Percentiles rank a stretch among this genome's conserved stretches.
Conservation (phyloP, 1,139 yeast species). For the Kluyveromyces sp. region DNA sequence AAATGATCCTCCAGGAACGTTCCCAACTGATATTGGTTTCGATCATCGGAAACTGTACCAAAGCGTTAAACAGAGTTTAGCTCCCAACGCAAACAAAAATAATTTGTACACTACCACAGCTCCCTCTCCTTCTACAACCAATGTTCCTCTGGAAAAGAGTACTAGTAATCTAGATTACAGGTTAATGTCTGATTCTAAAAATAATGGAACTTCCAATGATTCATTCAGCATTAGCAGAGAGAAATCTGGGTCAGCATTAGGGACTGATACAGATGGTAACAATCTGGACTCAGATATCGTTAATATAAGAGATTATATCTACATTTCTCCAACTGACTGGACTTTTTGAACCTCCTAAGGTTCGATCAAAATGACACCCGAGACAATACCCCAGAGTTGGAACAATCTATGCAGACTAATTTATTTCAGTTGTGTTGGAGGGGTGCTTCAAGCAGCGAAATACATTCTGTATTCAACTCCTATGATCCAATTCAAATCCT, state of each 20-base stretch:
- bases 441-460: neutral
- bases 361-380: slow-evolving; percentile 1
- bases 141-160: too few relatives aligned
- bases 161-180: too few relatives aligned
- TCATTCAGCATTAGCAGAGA: neutral
- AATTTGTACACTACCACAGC: neutral
- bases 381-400: neutral
- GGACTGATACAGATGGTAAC: neutral
- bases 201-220: too few relatives aligned
- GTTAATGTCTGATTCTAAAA: too few relatives aligned
- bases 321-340: slow-evolving; percentile 8
- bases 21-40: neutral
- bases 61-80: neutral
- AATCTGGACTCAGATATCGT: neutral
- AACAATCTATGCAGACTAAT: neutral
- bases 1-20: too few relatives aligned
- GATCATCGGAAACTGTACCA: neutral
- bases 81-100: neutral
- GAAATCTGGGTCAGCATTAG: neutral
- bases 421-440: slow-evolving; percentile 8
- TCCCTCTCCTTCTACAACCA: neutral
- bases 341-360: slow-evolving; percentile 5
- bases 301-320: slow-evolving; percentile 7
- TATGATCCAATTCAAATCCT: slow-evolving; percentile 6
- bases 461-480: slow-evolving; percentile 1